Evolutionary conservation across 345 rosid species (phyloP), one percentile per base, ranked within the genome.

Genomic region (Gossypium arboreum): DNA sequence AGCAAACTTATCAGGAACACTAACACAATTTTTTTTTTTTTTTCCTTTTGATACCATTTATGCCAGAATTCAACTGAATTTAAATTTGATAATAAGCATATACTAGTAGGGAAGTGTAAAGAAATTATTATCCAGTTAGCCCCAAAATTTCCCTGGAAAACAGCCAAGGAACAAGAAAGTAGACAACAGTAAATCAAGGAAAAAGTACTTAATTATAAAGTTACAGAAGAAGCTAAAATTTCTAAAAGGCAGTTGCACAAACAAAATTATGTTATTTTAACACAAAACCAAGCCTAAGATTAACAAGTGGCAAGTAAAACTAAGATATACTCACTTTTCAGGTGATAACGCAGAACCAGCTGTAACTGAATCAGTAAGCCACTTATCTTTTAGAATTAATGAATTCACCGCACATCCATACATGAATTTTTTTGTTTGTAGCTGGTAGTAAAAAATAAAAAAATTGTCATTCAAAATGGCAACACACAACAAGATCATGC

Each of bases 321-420:
- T 2, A 24, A 63, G 73, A 24, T 39, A 71, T 17, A n/a, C 89
- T 79, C 81, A 90, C 91, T 81, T 85, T 68, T 79, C 86, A 64
- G 88, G 85, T 75, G 82, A 77, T 68, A 75, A 12, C 59, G 55
- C 34, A 48, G 82, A 80, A 72, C 90, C 89, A 1, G 84, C 88
- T 65, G 83, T 79, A 67, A 86, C 66, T 56, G 91, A 90, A 79
- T 88, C 90, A 20, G 85, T 73, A 50, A 88, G 76, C 92, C 92
- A 90, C 68, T 76, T 77, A 24, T 58, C 65, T 64, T 87, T 84
- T 27, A 90, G 83, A 67, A 90, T 80, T 29, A 78, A 73, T 68
- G 87, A 72, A 66, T 81, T 81, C 71, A 86, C 85, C 51, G 91
- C 91, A 72, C 92, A 87, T 1, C 89, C 95, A 68, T 87, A 90